Base-by-base conservation (phyloP, 169 alveolate species). In the Plasmodium fragile region DNA sequence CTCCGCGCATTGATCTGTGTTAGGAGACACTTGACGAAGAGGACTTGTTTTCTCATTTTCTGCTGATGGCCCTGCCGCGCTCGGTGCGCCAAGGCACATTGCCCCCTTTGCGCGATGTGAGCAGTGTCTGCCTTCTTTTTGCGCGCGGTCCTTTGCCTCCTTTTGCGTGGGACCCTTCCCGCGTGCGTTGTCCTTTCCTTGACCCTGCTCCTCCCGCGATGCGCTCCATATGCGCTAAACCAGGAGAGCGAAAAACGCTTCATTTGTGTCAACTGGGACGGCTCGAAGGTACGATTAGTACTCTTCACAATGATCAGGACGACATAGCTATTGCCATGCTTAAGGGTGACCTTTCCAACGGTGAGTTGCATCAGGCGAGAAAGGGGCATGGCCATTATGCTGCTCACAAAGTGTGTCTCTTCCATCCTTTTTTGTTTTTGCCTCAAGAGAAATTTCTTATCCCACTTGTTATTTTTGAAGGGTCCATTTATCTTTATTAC, bases 351-450 rank as follows among this genome's bases (percentile, higher is more conserved):
- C 6, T 45, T 59, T 65, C 41, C 34, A 82, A 55, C 25, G 16
- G 36, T 11, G 39, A 82, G 28, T 34, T 32, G 22, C 8, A 32
- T 6, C 36, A 82, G 71, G 6, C 41, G n/a, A 7, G 30, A 43
- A 4, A 16, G 22, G 8, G 41, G 71, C 18, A 59, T 69, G 2
- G 34, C 25, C 22, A 7, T 65, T 7, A 82, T 18, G 71, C 30
- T 55, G 39, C 34, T 7, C n/a, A 82, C 49, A 65, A 59, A 82
- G 45, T 49, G 70, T n/a, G 28, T 30, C 1, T 65, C 81, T 55
- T 82, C 80, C 36, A 82, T 25, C 52, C 36, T 82, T 18, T 65
- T 82, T n/a, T 34, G 49, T n/a, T 82, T 65, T 34, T 7, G 36
- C 30, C 70, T 82, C 52, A 59, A 11, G 43, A 59, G 13, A 11